A percentile compares a stretch with the other conserved stretches of the same genome.
Conservation (phyloP, 2,329 filamentous ascomycete species). For the Talaromyces sp. region DNA sequence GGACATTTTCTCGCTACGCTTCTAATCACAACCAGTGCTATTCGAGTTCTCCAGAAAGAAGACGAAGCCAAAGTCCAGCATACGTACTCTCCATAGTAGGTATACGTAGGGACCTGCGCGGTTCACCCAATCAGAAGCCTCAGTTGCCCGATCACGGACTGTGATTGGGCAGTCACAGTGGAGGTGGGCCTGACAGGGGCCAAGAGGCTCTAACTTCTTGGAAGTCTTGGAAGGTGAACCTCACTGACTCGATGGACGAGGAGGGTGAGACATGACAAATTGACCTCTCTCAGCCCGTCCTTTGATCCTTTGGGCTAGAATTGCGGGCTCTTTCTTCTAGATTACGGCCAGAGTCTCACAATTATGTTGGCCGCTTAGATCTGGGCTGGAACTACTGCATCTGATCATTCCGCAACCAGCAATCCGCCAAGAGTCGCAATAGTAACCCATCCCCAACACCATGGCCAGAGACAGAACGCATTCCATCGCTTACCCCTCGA, state of each 20-base stretch:
- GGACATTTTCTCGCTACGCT: not conserved
- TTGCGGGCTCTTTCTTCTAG: not conserved
- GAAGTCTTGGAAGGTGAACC: not conserved
- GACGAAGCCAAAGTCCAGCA: no score
- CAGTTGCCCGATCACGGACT: no score
- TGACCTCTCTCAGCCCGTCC: not conserved
- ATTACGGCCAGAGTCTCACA: not conserved
- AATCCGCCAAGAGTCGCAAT: not conserved
- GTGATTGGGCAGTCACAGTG: not conserved
- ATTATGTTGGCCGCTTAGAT: conserved; percentile 3
- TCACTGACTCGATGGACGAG: not conserved
- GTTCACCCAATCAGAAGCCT: not conserved
- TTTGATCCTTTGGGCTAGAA: no score
- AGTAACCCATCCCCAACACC: not conserved
- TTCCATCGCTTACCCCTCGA: not conserved
- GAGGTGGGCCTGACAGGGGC: not conserved
- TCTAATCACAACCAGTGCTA: not conserved
- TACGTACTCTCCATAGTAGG: not conserved
- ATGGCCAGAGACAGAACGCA: conserved; percentile 12
- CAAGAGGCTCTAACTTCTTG: not conserved
- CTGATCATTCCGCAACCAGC: conserved; percentile 6
- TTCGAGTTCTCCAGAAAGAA: no score
- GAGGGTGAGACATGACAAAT: not conserved
- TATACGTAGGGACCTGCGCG: not conserved
- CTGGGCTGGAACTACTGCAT: not conserved